Evolutionary conservation across 1,284 basidiomycete species (phyloP).

Genomic region (Apiotrichum brassicae): DNA sequence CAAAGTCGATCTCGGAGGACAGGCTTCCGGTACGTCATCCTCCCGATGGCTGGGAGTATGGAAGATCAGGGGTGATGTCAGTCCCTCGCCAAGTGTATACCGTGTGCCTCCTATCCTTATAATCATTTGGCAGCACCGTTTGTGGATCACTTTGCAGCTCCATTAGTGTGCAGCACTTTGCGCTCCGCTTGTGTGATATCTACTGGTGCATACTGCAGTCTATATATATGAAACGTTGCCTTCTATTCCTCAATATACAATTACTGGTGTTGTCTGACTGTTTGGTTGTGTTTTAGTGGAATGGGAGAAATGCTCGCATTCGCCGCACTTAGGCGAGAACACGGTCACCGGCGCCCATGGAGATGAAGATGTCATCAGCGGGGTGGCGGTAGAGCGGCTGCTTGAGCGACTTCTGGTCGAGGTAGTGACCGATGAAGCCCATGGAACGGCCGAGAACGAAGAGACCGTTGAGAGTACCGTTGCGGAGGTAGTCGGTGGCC

Average conservation of each 20-base stretch:
- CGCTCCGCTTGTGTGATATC: no score
- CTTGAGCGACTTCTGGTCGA: constrained; percentile 83
- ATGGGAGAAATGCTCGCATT: neutral
- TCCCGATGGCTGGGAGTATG: no score
- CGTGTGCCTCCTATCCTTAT: no score
- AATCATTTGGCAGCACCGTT: no score
- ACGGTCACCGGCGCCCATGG: neutral
- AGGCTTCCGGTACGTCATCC: no score
- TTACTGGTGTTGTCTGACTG: neutral
- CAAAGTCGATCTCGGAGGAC: no score
- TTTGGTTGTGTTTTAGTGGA: neutral
- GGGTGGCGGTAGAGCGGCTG: constrained; percentile 72
- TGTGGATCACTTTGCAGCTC: no score
- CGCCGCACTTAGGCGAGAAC: neutral
- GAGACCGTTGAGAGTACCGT: constrained; percentile 72
- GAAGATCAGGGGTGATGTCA: no score
- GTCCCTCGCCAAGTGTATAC: no score
- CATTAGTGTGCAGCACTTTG: no score
- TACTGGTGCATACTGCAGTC: constrained; percentile 3
- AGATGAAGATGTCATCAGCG: constrained; percentile 20
- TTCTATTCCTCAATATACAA: constrained; percentile 2
- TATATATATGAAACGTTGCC: neutral
- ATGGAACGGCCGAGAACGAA: constrained; percentile 97
- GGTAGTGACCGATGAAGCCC: constrained; percentile 65
- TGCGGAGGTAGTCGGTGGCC: constrained; percentile 93